Evolutionary conservation across 495 filamentous ascomycete genomes (phyloP), one percentile per base, ranked within the genome.

Genomic region (Aspergillus avenaceus): DNA sequence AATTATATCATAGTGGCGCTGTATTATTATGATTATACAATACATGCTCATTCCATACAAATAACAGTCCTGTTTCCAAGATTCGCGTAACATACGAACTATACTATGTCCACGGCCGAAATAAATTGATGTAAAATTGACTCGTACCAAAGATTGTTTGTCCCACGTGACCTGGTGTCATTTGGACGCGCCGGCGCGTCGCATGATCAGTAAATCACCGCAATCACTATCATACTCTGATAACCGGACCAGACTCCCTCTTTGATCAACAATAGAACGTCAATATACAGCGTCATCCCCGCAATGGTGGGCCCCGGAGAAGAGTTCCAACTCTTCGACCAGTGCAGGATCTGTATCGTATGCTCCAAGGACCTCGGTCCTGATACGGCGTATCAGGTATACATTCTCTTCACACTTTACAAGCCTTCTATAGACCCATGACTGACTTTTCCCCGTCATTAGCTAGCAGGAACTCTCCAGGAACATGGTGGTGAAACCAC

Each of bases 401-500:
- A 55, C 49, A 31, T 32, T 45, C 8, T 36, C 32, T 45, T 1
- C 41, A 48, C 7, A 31, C 32, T 36, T 28, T 23, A n/a, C n/a
- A n/a, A n/a, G n/a, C n/a, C n/a, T n/a, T n/a, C n/a, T n/a, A n/a
- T n/a, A n/a, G n/a, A n/a, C n/a, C n/a, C n/a, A n/a, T n/a, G n/a
- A n/a, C n/a, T n/a, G n/a, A n/a, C n/a, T n/a, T n/a, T n/a, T n/a
- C n/a, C n/a, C n/a, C n/a, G n/a, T 4, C 7, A 16, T 1, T 49
- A 70, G 65, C 56, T 76, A 25, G 71, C 70, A 34, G 63, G 67
- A 12, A 58, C 63, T 0, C 46, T 77, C 31, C 65, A 67, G 56
- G 64, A 76, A 53, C 69, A 84, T 70, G 84, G 80, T 53, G 86
- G 78, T 50, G 65, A 77, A 24, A 58, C 66, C 2, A 58, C 66